Evolutionary conservation across 1,284 basidiomycete species (phyloP).

Genomic region (Athelia psychrophila): DNA sequence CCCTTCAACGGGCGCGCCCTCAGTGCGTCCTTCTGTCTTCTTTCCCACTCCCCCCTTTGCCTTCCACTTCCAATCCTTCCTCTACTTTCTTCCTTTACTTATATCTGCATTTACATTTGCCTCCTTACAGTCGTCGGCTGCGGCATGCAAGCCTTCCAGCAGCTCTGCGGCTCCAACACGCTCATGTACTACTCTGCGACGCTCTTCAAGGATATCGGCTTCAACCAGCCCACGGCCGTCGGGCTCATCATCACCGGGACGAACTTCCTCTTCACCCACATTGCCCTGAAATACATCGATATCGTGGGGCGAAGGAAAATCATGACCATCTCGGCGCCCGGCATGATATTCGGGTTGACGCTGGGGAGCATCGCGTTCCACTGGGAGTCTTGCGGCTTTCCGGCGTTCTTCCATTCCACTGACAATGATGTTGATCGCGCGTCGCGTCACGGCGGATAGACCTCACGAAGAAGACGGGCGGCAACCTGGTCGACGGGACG

Average conservation of each 20-base stretch:
- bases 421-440: background rate
- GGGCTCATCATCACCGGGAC: conserved; percentile 77
- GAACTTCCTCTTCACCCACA: conserved; percentile 80
- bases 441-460: background rate
- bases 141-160: conserved; percentile 81
- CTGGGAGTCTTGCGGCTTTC: conserved; percentile 42
- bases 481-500: conserved; percentile 61
- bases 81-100: too few relatives aligned
- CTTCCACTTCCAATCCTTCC: too few relatives aligned
- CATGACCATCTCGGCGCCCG: conserved; percentile 75
- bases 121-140: conserved; percentile 59
- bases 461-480: conserved; percentile 65
- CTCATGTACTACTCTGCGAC: conserved; percentile 80
- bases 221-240: conserved; percentile 77
- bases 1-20: conserved; percentile 68
- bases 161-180: conserved; percentile 76
- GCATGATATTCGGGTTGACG: conserved; percentile 72
- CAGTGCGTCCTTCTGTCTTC: conserved; percentile 41
- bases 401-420: background rate
- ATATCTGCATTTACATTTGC: background rate
- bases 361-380: conserved; percentile 75
- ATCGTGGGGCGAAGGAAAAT: conserved; percentile 74
- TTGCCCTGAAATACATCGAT: conserved; percentile 82
- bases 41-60: background rate
- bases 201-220: conserved; percentile 78